Conservation (phyloP, 306 rosid genomes). For the Corylus avellana region DNA sequence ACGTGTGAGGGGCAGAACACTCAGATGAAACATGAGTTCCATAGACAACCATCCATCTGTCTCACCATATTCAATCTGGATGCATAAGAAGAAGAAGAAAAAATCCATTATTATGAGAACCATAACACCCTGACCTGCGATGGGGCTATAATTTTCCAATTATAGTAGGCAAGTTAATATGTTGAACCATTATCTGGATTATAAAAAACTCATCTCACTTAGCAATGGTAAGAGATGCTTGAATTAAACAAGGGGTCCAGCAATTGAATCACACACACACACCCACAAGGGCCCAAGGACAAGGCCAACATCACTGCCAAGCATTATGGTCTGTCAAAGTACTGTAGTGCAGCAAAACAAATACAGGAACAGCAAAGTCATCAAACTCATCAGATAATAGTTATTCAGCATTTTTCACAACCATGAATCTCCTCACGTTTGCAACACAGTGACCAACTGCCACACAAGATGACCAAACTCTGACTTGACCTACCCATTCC, state of each 20-base stretch:
- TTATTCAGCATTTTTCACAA: neutral
- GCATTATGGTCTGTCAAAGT: neutral
- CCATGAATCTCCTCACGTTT: neutral
- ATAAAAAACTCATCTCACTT: conserved; percentile 15
- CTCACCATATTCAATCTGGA: conserved; percentile 92
- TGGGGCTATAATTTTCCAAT: conserved; percentile 19
- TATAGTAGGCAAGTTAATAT: conserved; percentile 9
- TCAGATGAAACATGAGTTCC: conserved; percentile 98
- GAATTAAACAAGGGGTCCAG: neutral
- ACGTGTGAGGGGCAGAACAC: conserved; percentile 95
- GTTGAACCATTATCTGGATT: conserved; percentile 6
- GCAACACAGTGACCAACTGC: neutral
- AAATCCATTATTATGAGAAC: conserved; percentile 23
- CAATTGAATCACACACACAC: neutral
- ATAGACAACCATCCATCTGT: conserved; percentile 98
- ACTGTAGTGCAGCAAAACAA: neutral
- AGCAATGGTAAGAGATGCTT: conserved; percentile 8
- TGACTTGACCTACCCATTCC: neutral
- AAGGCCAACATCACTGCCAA: neutral
- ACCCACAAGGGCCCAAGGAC: neutral
- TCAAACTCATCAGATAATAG: neutral
- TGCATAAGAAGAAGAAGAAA: conserved; percentile 12
- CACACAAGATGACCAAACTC: neutral
- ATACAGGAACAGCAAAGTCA: neutral
- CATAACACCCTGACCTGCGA: conserved; percentile 12